phyloP scores from a whole-genome alignment of 176 grass and related monocot genomes.

The Oryza coarctata region DNA sequence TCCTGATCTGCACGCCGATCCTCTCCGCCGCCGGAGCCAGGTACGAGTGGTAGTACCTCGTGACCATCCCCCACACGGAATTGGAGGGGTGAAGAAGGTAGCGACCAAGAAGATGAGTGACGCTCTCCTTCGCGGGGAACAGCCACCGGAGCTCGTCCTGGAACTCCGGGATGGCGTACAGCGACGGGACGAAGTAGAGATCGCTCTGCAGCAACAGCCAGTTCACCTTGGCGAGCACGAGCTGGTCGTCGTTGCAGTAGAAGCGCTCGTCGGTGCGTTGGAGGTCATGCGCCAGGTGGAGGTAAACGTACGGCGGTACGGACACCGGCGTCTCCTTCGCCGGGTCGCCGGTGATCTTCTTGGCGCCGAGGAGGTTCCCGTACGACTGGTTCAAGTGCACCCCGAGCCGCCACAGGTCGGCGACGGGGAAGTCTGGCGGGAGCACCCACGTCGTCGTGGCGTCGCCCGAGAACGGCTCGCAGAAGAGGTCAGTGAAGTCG shows the following conservation, averaged over 20 bases:
- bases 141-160: conserved; percentile 47
- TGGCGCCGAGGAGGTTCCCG: conserved; percentile 20
- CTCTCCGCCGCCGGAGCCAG: conserved; percentile 19
- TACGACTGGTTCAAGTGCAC: not conserved
- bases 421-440: conserved; percentile 40
- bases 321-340: not conserved
- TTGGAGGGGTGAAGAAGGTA: conserved; percentile 57
- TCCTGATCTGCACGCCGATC: conserved; percentile 55
- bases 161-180: conserved; percentile 42
- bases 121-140: conserved; percentile 53
- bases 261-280: conserved; percentile 12
- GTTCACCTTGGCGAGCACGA: conserved; percentile 38
- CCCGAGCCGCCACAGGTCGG: not conserved
- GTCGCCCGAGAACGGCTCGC: conserved; percentile 47
- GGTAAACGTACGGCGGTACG: conserved; percentile 45
- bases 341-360: conserved; percentile 5
- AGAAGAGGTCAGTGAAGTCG: conserved; percentile 45
- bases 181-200: conserved; percentile 45
- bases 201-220: conserved; percentile 59
- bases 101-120: conserved; percentile 41
- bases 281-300: conserved; percentile 29
- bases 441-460: conserved; percentile 36
- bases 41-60: conserved; percentile 40
- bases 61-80: conserved; percentile 46
- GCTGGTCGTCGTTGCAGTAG: conserved; percentile 59